Percentiles rank a stretch among this genome's conserved stretches.
These are phyloP conservation scores for Eimeria falciformis DNA, from an alignment of 169 alveolate genomes.

Conservation along the genomic window DNA sequence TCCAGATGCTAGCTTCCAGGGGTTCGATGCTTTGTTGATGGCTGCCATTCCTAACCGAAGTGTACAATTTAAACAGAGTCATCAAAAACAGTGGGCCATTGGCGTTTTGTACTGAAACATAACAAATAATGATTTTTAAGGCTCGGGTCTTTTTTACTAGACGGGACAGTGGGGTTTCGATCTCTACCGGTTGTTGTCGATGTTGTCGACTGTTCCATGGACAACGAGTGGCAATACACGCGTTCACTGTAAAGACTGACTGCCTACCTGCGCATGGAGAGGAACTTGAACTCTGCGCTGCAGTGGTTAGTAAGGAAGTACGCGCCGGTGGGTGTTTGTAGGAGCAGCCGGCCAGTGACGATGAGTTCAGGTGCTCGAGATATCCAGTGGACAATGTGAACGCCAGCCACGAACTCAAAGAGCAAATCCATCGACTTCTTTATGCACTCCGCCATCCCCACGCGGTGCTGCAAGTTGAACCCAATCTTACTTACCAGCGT, in stretches of 20 bases:
- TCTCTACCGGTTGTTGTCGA: too few relatives aligned
- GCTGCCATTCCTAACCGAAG: too few relatives aligned
- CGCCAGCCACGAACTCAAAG: constrained; percentile 94
- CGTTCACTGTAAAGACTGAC: too few relatives aligned
- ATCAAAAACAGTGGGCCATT: not conserved
- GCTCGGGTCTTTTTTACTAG: too few relatives aligned
- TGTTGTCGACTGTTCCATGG: too few relatives aligned
- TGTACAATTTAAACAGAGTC: too few relatives aligned
- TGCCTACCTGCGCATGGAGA: constrained; percentile 77
- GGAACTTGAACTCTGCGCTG: constrained; percentile 83
- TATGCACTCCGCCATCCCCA: constrained; percentile 88
- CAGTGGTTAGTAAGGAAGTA: constrained; percentile 83
- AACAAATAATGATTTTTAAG: too few relatives aligned
- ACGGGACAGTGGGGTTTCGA: too few relatives aligned
- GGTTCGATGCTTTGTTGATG: too few relatives aligned
- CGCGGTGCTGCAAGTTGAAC: constrained; percentile 91
- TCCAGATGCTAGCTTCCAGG: too few relatives aligned
- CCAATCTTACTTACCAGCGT: constrained; percentile 87
- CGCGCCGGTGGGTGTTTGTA: constrained; percentile 91
- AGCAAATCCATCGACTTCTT: constrained; percentile 92
- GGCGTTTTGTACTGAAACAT: too few relatives aligned
- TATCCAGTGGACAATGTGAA: constrained; percentile 94
- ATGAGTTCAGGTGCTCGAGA: constrained; percentile 93
- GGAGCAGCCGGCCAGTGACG: constrained; percentile 93
- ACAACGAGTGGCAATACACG: too few relatives aligned